A percentile compares a stretch with the other conserved stretches of the same genome.
phyloP scores from a whole-genome alignment of 192 early-diverging fungal species.

The Coemansia javaensis region DNA sequence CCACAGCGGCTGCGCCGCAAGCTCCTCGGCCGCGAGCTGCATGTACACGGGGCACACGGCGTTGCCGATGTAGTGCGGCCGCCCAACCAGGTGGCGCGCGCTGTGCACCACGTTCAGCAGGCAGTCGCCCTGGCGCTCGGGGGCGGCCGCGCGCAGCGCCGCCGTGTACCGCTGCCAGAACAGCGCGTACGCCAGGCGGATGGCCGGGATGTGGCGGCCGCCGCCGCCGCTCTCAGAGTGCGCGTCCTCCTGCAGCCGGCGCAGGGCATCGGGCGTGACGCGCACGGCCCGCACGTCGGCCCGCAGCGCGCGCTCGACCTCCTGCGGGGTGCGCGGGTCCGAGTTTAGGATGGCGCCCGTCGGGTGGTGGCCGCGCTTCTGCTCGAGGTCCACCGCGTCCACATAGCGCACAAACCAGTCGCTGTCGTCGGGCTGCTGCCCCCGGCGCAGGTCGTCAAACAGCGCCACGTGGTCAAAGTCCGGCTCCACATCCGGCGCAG shows the following conservation, averaged over 20 bases:
- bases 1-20: background rate
- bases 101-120: constrained; percentile 33
- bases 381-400: constrained; percentile 5
- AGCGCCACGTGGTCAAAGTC: constrained; percentile 26
- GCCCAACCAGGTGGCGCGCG: constrained; percentile 9
- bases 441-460: constrained; percentile 3
- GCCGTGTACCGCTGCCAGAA: constrained; percentile 37
- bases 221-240: background rate
- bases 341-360: constrained; percentile 8
- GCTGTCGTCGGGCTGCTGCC: background rate
- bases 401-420: constrained; percentile 27
- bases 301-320: constrained; percentile 18
- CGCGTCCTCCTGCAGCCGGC: constrained; percentile 5
- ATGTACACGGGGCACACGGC: constrained; percentile 36
- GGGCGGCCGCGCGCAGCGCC: background rate
- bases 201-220: constrained; percentile 5
- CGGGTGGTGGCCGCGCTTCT: background rate
- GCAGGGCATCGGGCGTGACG: constrained; percentile 14
- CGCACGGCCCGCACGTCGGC: constrained; percentile 18
- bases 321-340: constrained; percentile 7
- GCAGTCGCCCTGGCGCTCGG: background rate
- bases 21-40: background rate
- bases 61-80: constrained; percentile 33
- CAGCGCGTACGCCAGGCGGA: constrained; percentile 36
- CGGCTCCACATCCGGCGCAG: background rate